Evolutionary conservation across 1,139 yeast species (phyloP), one percentile per base, ranked within the genome.

Genomic region (Candida mesenterica): DNA sequence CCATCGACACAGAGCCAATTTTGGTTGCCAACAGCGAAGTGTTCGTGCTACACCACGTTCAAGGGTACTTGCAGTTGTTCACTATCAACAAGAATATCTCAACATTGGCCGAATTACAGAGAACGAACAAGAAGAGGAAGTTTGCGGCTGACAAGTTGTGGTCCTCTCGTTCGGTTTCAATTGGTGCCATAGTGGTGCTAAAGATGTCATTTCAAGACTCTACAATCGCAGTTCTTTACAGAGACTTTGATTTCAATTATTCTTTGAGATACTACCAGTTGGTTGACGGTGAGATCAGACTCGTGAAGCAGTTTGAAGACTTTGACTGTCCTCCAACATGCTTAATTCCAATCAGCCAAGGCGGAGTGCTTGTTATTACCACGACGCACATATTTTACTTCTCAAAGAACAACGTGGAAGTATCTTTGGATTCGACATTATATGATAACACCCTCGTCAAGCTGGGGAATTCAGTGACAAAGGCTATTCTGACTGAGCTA

Each of bases 301-400:
- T 46, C 29, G 13, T 27, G 12, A 43, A 32, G 13, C 72, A 67
- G 37, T 61, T 59, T 41, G 57, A 57, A n/a, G 62, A 54, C 32
- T 69, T 69, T 40, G 57, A 57, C 1, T 62, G 53, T 3, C 57
- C 62, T 1, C 73, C 74, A 0, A 46, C 60, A 0, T 47, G 53
- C 16, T 42, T 65, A 12, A 49, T 63, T 5, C 53, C 64, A 0
- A 48, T 52, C 1, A 12, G 24, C 0, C 18, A 33, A 4, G 68
- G 65, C 9, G 75, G 75, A 0, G 42, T 60, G 2, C 31, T 69
- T 24, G 64, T 62, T 1, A 33, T 64, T 2, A 46, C 67, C 3
- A 57, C 58, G 19, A 45, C 55, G 4, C 55, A 56, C 30, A 36
- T 64, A 2, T 65, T 61, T 41, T 68, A 59, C 40, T 67, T 68